phyloP scores from a whole-genome alignment of 768 basidiomycete genomes.

The Tricholoma saponaceum region DNA sequence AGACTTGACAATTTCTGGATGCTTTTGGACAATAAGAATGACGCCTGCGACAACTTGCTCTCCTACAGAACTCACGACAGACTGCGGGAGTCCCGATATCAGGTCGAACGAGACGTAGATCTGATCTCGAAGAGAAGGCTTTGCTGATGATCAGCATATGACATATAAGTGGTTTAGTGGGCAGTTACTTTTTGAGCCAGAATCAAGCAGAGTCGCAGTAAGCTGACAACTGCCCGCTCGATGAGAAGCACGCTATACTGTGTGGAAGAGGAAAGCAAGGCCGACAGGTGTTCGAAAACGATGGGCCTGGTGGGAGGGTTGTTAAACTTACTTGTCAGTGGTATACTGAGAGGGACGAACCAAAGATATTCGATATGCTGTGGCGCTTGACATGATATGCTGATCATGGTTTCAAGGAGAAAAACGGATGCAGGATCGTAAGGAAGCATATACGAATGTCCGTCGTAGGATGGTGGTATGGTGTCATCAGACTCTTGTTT shows the following conservation, averaged over 20 bases:
- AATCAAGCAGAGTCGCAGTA: conserved; percentile 80
- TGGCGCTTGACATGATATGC: conserved; percentile 73
- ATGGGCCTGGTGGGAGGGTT: conserved; percentile 69
- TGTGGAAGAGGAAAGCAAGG: conserved; percentile 68
- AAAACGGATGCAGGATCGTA: conserved; percentile 97
- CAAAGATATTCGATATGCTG: conserved; percentile 86
- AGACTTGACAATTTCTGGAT: conserved; percentile 68
- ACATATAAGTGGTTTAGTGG: neutral
- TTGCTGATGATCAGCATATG: conserved; percentile 5
- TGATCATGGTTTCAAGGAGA: conserved; percentile 92
- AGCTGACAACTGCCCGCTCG: conserved; percentile 88
- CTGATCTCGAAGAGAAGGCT: conserved; percentile 88
- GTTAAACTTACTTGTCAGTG: neutral
- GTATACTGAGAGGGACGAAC: conserved; percentile 37
- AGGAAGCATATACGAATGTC: conserved; percentile 55
- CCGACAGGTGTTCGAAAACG: conserved; percentile 89
- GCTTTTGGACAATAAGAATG: conserved; percentile 70
- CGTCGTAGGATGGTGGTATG: conserved; percentile 34
- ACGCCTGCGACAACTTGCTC: conserved; percentile 91
- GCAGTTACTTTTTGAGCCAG: conserved; percentile 69
- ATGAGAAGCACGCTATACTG: conserved; percentile 90
- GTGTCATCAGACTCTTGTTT: conserved; percentile 67
- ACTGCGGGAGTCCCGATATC: conserved; percentile 72
- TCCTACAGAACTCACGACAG: conserved; percentile 78
- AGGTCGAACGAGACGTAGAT: conserved; percentile 92